phyloP scores from a whole-genome alignment of 208 protist genomes.

The Naegleria lovaniensis region DNA sequence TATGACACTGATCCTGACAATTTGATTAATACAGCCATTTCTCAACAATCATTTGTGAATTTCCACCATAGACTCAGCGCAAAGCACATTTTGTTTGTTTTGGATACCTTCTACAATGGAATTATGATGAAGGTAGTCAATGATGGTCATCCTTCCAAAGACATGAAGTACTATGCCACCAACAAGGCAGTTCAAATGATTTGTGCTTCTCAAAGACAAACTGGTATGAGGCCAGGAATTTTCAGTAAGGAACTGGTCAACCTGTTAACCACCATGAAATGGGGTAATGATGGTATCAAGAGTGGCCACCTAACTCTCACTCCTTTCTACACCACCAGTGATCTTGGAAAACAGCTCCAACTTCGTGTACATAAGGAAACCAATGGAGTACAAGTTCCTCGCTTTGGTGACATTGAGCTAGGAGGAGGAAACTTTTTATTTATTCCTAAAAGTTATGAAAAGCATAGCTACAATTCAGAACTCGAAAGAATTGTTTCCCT shows the following conservation, averaged over 20 bases:
- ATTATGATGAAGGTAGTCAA: not conserved
- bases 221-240: not conserved
- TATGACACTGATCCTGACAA: slow-evolving; percentile 13
- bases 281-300: not conserved
- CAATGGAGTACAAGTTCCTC: not conserved
- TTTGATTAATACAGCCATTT: slow-evolving; percentile 11
- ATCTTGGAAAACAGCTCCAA: not conserved
- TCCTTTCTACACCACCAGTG: not conserved
- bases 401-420: not conserved
- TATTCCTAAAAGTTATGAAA: not conserved
- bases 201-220: not conserved
- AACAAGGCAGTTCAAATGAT: slow-evolving; percentile 9
- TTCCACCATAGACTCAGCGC: not conserved
- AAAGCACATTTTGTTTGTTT: not conserved
- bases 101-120: slow-evolving; percentile 15
- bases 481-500: not conserved
- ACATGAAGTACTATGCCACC: not conserved
- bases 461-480: not conserved
- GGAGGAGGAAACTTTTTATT: not conserved
- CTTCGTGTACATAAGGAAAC: not conserved
- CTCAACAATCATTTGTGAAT: not conserved
- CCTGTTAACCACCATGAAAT: not conserved
- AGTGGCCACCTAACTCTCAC: not conserved
- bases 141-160: not conserved
- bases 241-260: not conserved